Percentiles rank a stretch among this genome's conserved stretches.
Evolutionary conservation across 2,329 filamentous ascomycete genomes (phyloP).

Genomic region (Tolypocladium nubicola): DNA sequence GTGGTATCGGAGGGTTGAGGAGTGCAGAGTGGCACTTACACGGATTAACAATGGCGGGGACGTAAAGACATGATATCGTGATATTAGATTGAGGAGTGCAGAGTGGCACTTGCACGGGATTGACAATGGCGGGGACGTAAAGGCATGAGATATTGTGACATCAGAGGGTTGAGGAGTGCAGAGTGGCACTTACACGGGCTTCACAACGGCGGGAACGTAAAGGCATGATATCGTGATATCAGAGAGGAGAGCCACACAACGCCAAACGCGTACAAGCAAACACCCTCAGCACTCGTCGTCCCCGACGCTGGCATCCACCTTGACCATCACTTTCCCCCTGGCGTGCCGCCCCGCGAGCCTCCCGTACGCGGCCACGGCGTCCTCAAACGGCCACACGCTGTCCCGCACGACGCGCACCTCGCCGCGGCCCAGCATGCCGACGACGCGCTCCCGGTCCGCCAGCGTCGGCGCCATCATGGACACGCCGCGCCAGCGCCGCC

Average conservation of each 20-base stretch:
- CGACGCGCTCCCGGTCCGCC: slow-evolving; percentile 20
- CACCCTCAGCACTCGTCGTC: slow-evolving; percentile 11
- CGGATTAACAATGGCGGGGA: no score
- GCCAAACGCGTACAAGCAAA: not conserved
- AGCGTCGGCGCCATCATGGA: slow-evolving; percentile 22
- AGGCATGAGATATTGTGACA: no score
- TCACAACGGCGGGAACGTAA: no score
- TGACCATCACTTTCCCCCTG: slow-evolving; percentile 27
- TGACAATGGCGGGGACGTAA: no score
- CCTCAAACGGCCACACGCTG: slow-evolving; percentile 24
- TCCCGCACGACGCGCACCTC: slow-evolving; percentile 24
- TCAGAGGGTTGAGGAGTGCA: no score
- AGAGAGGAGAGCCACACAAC: not conserved
- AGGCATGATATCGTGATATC: no score
- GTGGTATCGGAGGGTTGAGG: no score
- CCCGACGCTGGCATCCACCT: slow-evolving; percentile 14
- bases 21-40: no score
- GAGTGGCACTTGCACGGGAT: no score
- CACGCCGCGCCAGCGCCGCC: slow-evolving; percentile 22
- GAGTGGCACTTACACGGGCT: no score
- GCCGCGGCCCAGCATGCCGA: slow-evolving; percentile 21
- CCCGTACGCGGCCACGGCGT: slow-evolving; percentile 24
- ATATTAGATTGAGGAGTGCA: no score
- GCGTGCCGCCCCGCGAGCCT: slow-evolving; percentile 21
- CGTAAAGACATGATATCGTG: no score